phyloP scores from a whole-genome alignment of 306 rosid species.

The Sindora glabra region DNA sequence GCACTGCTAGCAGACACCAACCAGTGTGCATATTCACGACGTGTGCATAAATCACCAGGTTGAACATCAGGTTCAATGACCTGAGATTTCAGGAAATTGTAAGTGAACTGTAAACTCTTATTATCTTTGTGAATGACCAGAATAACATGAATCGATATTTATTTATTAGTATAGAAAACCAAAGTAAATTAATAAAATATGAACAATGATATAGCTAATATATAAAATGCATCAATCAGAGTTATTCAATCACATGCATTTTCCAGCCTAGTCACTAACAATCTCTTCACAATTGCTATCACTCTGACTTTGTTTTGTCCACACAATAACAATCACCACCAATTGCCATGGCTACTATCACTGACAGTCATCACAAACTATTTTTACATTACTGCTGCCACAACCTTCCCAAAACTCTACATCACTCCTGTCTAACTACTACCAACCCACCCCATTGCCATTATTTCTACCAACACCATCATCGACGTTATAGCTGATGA shows the following conservation, averaged over 20 bases:
- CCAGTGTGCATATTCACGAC: conserved; percentile 98
- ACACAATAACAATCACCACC: too few relatives aligned
- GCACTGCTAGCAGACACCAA: conserved; percentile 85
- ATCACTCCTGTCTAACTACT: too few relatives aligned
- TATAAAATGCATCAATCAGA: background rate
- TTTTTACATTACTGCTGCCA: too few relatives aligned
- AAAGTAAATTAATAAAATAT: background rate
- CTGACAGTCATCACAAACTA: too few relatives aligned
- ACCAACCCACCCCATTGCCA: too few relatives aligned
- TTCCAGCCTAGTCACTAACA: conserved; percentile 10
- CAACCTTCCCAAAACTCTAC: too few relatives aligned
- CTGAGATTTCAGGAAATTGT: conserved; percentile 32
- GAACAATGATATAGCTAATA: background rate
- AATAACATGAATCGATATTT: background rate
- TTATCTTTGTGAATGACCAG: background rate
- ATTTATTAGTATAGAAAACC: background rate
- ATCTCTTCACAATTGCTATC: too few relatives aligned
- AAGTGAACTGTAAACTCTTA: background rate
- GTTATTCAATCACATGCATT: background rate
- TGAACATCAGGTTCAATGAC: conserved; percentile 86
- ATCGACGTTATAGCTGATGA: too few relatives aligned
- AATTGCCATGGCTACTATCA: too few relatives aligned
- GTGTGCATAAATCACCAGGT: conserved; percentile 82
- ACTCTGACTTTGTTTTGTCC: too few relatives aligned
- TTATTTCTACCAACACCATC: too few relatives aligned